Base-by-base conservation (phyloP, 805 yeast genomes). In the Helenozyma baotianmanensis region DNA sequence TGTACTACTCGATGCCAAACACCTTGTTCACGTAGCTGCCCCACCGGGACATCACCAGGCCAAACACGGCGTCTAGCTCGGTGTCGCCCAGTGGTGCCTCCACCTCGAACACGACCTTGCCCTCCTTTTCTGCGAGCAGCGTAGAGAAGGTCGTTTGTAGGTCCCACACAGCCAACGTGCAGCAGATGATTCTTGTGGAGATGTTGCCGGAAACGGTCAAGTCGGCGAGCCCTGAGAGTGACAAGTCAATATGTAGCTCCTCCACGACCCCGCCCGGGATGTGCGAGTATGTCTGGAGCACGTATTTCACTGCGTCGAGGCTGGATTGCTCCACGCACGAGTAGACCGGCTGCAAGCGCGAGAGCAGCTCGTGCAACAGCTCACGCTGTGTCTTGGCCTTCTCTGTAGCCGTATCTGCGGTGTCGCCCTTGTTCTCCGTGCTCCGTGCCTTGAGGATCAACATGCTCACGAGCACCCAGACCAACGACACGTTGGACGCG, bases 121-220 rank as follows among this genome's bases (percentile, higher is more conserved):
- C 27, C n/a, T 27, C 27, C 10, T 7, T 30, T 2, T 24, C 34
- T 3, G 17, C 27, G 13, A 30, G 25, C 9, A 9, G 10, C 6
- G 28, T 33, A 11, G 35, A 13, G 22, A 27, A 29, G 9, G 42
- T 33, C 14, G 40, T 35, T 14, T 37, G 36, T 18, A 65, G 33
- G 31, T 63, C 64, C 68, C 68, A 65, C 14, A 60, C 27, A 4
- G 65, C 68, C 17, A 64, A 29, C 8, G 54, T 43, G 28, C 64
- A 53, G 40, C 66, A 60, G 8, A 64, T 33, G 5, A 62, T 54
- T 29, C 68, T 38, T 3, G 51, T 48, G 6, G 66, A 46, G 3
- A 62, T 41, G 4, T 36, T 36, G 6, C 56, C 58, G 2, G 36
- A 35, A 4, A 34, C 23, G 0, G 54, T 40, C 14, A 44, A 25